phyloP scores from a whole-genome alignment of 2,329 filamentous ascomycete genomes.

The Penicillium sp. region DNA sequence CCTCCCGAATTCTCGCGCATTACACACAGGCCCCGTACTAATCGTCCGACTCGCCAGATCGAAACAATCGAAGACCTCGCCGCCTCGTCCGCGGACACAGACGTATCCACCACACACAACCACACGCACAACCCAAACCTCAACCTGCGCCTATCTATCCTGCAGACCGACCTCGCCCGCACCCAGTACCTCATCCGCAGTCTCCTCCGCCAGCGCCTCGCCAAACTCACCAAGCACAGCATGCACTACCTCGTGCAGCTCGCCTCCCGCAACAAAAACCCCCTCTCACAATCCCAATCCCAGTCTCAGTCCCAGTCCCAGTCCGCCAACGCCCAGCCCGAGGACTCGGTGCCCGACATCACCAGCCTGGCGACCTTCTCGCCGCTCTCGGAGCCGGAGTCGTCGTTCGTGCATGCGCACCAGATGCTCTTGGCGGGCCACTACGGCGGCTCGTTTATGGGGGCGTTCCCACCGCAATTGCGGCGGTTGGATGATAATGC shows the following conservation, averaged over 20 bases:
- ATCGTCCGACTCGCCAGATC: no score
- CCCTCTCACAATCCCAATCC: conserved; percentile 17
- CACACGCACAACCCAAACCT: conserved; percentile 83
- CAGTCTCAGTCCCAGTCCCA: conserved; percentile 16
- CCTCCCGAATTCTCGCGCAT: no score
- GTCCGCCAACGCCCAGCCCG: conserved; percentile 18
- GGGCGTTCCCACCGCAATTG: conserved; percentile 72
- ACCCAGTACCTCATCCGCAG: conserved; percentile 88
- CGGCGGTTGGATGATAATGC: conserved; percentile 87
- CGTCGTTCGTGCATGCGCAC: conserved; percentile 78
- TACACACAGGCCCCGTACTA: no score
- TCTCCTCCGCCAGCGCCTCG: conserved; percentile 77
- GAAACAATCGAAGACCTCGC: conserved; percentile 64
- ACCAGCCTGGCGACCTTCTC: conserved; percentile 43
- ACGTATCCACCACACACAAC: conserved; percentile 43
- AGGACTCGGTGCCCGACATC: conserved; percentile 36
- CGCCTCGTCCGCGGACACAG: conserved; percentile 44
- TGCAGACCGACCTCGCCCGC: conserved; percentile 92
- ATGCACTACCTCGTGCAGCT: conserved; percentile 50
- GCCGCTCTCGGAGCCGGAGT: conserved; percentile 72
- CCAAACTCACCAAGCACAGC: conserved; percentile 59
- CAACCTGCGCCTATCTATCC: conserved; percentile 89
- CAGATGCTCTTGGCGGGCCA: conserved; percentile 80
- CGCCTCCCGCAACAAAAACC: conserved; percentile 17
- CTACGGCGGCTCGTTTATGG: conserved; percentile 80